These are phyloP conservation scores for Lepraria neglecta DNA, from an alignment of 495 filamentous ascomycete genomes.

Conservation along the genomic window DNA sequence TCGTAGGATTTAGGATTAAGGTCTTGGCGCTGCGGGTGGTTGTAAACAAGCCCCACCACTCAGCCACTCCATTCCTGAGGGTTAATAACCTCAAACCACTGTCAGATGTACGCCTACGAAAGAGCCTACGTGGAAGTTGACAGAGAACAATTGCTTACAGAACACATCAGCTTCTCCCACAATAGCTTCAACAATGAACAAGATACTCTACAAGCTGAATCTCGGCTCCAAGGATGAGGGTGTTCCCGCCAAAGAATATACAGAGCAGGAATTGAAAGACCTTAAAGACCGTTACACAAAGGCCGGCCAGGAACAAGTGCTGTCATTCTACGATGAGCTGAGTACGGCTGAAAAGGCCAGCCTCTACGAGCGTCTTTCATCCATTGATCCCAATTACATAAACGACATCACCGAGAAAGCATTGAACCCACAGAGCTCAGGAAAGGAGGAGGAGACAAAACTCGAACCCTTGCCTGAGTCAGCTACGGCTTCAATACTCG, in stretches of 20 bases:
- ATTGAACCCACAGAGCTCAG: conserved; percentile 58
- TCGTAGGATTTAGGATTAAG: not conserved
- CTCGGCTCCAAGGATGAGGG: conserved; percentile 38
- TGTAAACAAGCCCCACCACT: conserved; percentile 16
- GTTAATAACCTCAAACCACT: not conserved
- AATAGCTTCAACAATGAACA: conserved; percentile 50
- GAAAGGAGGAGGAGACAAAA: conserved; percentile 43
- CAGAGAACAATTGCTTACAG: not conserved
- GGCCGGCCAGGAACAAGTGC: conserved; percentile 82
- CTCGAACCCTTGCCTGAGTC: conserved; percentile 89
- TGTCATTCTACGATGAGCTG: conserved; percentile 82
- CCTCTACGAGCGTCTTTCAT: conserved; percentile 73
- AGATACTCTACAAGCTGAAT: conserved; percentile 52
- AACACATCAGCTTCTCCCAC: not conserved
- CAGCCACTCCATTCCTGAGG: not conserved
- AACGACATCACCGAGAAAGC: conserved; percentile 77
- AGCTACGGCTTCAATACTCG: conserved; percentile 83
- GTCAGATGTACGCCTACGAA: not conserved
- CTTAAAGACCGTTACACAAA: conserved; percentile 71
- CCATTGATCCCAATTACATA: conserved; percentile 74
- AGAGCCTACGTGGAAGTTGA: not conserved
- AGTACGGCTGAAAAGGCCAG: conserved; percentile 61
- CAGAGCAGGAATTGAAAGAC: conserved; percentile 61
- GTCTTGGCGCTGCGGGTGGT: conserved; percentile 16
- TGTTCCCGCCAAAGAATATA: conserved; percentile 55